Evolutionary conservation across 1,284 basidiomycete genomes (phyloP), one percentile per base, ranked within the genome.

Genomic region (Papiliotrema fonsecae): DNA sequence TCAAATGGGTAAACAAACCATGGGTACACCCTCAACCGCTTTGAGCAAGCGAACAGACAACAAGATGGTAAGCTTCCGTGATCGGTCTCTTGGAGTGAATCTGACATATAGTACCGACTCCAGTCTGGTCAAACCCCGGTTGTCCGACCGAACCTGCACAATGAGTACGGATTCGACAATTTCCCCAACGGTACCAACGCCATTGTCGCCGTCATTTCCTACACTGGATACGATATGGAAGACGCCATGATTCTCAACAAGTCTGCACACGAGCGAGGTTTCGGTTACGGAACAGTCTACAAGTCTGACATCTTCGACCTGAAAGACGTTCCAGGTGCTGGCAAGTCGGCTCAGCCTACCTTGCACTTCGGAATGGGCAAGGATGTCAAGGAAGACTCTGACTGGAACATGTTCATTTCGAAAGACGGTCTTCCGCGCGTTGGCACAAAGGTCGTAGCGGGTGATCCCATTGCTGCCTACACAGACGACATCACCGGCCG

Each of bases 161-260:
- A 91, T 70, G 84, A 85, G n/a, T 99, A 98, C 72, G 92, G 88
- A 38, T 97, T 99, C 85, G 96, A 99, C 74, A 85, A 88, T 44
- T 98, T 93, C 80, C 96, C 96, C 1, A 98, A 96, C 67, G 96
- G 94, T 16, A 97, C 88, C 37, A 99, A 99, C 72, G 96, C 96
- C 16, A 81, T 99, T 50, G 96, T 99, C 45, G 96, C 96, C 21
- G 96, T 99, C 69, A 97, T 99, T 61, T 98, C 96, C 0, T 99
- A 99, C 73, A 99, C 96, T 0, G 96, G 96, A 6, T 99, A 99
- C 75, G 96, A 99, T 72, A 99, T 99, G 96, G 96, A 99, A 76
- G 96, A 99, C 65, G 96, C 96, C 55, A 99, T 99, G 96, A 98
- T 99, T 61, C 77, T 99, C 46, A 99, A 99, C 77, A 98, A 98